A percentile compares a stretch with the other conserved stretches of the same genome.
Evolutionary conservation across 768 basidiomycete species (phyloP).

Genomic region (Lactifluus subvellereus): DNA sequence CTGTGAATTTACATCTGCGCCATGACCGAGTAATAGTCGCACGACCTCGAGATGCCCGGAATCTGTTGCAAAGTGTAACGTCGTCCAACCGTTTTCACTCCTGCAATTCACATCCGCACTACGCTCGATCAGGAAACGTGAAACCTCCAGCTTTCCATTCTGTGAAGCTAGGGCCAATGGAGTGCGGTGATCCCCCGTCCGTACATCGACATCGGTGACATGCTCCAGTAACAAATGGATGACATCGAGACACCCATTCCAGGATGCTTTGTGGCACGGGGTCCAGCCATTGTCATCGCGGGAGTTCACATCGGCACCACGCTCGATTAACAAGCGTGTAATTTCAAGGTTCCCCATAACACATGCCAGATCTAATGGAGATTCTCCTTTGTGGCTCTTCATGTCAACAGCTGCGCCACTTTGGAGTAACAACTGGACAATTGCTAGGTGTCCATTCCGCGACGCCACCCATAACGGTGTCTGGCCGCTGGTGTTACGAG

Average conservation of each 20-base stretch:
- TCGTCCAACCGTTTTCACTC: not conserved
- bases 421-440: not conserved
- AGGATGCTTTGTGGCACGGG: not conserved
- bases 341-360: rapidly evolving
- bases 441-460: not conserved
- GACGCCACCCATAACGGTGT: not conserved
- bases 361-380: not conserved
- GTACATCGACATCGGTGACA: not conserved
- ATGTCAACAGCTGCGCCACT: not conserved
- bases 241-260: not conserved
- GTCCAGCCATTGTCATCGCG: not conserved
- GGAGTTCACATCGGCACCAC: not conserved
- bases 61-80: not conserved
- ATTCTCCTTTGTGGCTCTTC: not conserved
- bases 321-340: not conserved
- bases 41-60: not conserved
- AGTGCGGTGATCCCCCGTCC: rapidly evolving
- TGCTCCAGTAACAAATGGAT: not conserved
- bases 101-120: not conserved
- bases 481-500: not conserved
- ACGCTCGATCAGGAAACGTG: not conserved
- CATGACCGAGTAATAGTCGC: not conserved
- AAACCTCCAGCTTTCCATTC: not conserved
- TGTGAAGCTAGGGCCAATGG: not conserved
- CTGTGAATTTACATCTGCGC: not conserved